Evolutionary conservation across 495 filamentous ascomycete genomes (phyloP), one percentile per base, ranked within the genome.

Genomic region (Penicillium dipodomyicola): DNA sequence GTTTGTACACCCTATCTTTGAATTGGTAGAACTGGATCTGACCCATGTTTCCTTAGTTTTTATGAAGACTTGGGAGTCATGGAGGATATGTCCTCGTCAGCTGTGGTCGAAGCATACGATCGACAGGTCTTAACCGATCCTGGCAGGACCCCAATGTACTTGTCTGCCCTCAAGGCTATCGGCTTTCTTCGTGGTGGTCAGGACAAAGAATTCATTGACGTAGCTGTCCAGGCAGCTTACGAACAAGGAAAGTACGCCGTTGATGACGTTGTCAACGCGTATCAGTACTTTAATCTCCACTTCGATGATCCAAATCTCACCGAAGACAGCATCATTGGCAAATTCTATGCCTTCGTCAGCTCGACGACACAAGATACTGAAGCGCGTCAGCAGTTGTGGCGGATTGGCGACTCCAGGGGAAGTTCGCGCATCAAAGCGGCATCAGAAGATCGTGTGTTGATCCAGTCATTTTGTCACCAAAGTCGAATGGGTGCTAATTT

Each of bases 251-350:
- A 71, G 57, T 79, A 72, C 49, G 74, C 79, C 22, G 76, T 84
- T 42, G 65, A 76, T 1, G 77, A 88, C 32, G 54, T 88, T 2
- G 59, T 62, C 19, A 78, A 80, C 53, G 84, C 85, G 7, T 87
- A 82, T 61, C 60, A 70, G 37, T 82, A 76, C 51, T 80, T 88
- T 52, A 77, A 73, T 10, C 63, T 86, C 1, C 63, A 65, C 17
- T 55, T 65, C 23, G 60, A 77, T 30, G 70, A 74, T 29, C 43
- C 42, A 6, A 58, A 62, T 32, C 62, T 82, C 39, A 75, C 71
- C 5, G 84, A 87, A 20, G 82, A 85, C 9, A 73, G 61, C 46
- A 84, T 88, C 29, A 76, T 86, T 48, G 79, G 79, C 10, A 77
- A 68, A 39, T 87, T 84, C 57, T 80, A 81, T 49, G 73, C 82